These are phyloP conservation scores for Cordyceps pruinosa DNA, from an alignment of 2,329 filamentous ascomycete genomes.

Conservation along the genomic window DNA sequence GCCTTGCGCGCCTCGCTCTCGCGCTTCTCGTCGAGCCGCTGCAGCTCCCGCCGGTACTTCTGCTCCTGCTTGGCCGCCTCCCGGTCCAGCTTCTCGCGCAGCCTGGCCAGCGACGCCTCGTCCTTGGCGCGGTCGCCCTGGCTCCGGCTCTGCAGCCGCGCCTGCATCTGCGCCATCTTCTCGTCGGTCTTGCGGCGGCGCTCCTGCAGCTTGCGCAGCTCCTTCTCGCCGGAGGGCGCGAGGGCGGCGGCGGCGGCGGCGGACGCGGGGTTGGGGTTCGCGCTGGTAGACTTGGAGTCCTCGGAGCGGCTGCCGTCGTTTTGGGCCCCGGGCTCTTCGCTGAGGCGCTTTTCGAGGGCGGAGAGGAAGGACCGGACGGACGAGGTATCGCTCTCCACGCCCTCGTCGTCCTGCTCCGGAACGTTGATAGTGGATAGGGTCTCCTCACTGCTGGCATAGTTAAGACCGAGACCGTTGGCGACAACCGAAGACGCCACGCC, in stretches of 20 bases:
- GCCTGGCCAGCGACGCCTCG: constrained; percentile 44
- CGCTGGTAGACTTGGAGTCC: constrained; percentile 27
- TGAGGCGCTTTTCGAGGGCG: constrained; percentile 32
- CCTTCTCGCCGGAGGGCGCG: constrained; percentile 43
- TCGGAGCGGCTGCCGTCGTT: constrained; percentile 26
- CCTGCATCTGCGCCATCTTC: constrained; percentile 50
- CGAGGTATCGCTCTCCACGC: constrained; percentile 34
- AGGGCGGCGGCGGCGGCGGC: neutral
- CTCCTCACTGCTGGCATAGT: constrained; percentile 20
- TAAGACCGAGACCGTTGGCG: constrained; percentile 28
- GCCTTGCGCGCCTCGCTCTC: constrained; percentile 56
- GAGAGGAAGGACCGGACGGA: constrained; percentile 44
- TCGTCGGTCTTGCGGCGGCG: constrained; percentile 56
- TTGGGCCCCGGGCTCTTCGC: constrained; percentile 22
- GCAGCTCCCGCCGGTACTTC: constrained; percentile 57
- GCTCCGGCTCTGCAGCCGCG: constrained; percentile 39
- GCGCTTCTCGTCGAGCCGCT: constrained; percentile 58
- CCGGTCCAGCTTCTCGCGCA: constrained; percentile 55
- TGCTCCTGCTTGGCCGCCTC: constrained; percentile 61
- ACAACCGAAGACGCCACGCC: constrained; percentile 43
- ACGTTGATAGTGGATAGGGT: constrained; percentile 21
- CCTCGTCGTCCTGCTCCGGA: constrained; percentile 20
- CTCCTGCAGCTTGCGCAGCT: constrained; percentile 56
- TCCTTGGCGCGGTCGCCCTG: constrained; percentile 45
- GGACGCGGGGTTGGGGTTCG: neutral